A percentile compares a stretch with the other conserved stretches of the same genome.
Evolutionary conservation across 2,329 filamentous ascomycete species (phyloP).

Genomic region (Talaromyces sp.): DNA sequence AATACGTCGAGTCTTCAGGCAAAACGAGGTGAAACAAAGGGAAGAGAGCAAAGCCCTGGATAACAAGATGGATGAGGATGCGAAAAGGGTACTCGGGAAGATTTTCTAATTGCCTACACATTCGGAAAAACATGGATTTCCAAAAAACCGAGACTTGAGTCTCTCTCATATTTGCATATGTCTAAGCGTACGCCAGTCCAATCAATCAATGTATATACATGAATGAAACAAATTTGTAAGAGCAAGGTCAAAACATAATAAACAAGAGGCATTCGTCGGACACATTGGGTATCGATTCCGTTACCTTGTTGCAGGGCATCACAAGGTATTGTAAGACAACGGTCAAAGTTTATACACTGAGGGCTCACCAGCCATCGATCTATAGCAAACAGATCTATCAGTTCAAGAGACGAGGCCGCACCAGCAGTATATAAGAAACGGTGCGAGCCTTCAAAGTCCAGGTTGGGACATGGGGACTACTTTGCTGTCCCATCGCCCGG

Average conservation of each 20-base stretch:
- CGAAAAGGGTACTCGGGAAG: conserved; percentile 42
- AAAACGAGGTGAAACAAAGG: conserved; percentile 33
- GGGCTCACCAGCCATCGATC: not conserved
- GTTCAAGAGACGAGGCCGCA: not conserved
- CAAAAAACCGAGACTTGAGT: not conserved
- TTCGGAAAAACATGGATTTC: not conserved
- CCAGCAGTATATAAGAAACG: not conserved
- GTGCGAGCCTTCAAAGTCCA: not conserved
- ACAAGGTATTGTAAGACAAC: not conserved
- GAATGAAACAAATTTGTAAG: not conserved
- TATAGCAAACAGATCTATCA: not conserved
- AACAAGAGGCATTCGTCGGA: not conserved
- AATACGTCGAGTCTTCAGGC: conserved; percentile 36
- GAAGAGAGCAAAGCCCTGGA: conserved; percentile 20
- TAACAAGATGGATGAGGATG: conserved; percentile 30
- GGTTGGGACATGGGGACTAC: not conserved
- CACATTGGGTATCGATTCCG: not conserved
- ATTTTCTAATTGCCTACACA: conserved; percentile 32
- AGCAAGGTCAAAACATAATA: not conserved
- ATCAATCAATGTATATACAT: not conserved
- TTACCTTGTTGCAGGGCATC: not conserved
- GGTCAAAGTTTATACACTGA: not conserved
- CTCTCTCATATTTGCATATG: not conserved
- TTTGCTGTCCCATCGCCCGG: not conserved
- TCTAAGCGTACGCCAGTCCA: not conserved